Evolutionary conservation across 129 eudicot species (phyloP).

Genomic region (Centella asiatica): DNA sequence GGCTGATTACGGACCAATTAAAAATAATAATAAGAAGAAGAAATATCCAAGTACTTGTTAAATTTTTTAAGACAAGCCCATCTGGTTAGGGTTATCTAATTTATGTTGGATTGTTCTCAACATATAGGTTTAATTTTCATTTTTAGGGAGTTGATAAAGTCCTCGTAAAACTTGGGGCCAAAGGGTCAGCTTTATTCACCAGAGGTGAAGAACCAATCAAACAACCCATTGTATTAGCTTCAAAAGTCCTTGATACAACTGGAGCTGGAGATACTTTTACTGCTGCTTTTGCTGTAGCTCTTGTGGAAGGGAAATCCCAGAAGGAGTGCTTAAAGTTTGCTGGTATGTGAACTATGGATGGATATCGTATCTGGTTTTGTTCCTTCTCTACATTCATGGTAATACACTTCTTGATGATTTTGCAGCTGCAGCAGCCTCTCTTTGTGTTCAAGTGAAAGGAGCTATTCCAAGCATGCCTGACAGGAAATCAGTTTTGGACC

Average conservation of each 20-base stretch:
- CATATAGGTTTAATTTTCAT: neutral
- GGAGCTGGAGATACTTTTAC: constrained; percentile 98
- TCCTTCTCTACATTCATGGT: constrained; percentile 6
- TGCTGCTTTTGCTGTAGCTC: constrained; percentile 94
- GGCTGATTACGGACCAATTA: neutral
- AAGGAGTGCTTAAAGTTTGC: constrained; percentile 86
- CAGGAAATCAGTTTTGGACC: constrained; percentile 73
- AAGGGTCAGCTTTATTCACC: constrained; percentile 69
- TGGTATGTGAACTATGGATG: constrained; percentile 32
- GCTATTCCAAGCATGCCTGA: constrained; percentile 98
- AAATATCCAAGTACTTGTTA: neutral
- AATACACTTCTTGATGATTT: constrained; percentile 13
- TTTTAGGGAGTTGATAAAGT: constrained; percentile 83
- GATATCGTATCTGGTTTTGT: neutral
- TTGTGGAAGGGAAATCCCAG: constrained; percentile 79
- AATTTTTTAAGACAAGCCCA: neutral
- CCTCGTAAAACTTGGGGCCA: constrained; percentile 87
- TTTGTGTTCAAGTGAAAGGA: constrained; percentile 97
- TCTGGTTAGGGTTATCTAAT: neutral
- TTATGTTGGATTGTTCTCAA: neutral
- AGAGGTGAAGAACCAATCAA: constrained; percentile 80
- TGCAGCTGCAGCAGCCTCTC: constrained; percentile 98
- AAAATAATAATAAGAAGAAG: too few relatives aligned
- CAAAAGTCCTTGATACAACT: constrained; percentile 80
- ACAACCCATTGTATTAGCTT: constrained; percentile 72